A percentile compares a stretch with the other conserved stretches of the same genome.
phyloP scores from a whole-genome alignment of 2,329 filamentous ascomycete genomes.

The Byssoonygena ceratinophila region DNA sequence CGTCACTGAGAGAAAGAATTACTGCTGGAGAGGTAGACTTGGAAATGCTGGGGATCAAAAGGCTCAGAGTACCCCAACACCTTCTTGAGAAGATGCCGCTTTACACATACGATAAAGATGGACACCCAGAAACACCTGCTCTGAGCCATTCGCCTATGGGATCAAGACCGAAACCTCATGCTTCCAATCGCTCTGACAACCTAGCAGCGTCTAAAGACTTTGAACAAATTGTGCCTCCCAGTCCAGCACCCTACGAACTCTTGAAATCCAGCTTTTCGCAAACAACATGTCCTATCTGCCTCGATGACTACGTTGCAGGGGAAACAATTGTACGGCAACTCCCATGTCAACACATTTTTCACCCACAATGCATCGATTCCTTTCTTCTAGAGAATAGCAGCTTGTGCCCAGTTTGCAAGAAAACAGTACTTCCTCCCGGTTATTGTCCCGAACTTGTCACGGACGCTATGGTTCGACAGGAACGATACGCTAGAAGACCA shows the following conservation, averaged over 20 bases:
- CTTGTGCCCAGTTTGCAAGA: conserved; percentile 84
- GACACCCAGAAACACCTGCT: background rate
- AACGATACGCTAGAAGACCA: conserved; percentile 44
- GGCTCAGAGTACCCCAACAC: conserved; percentile 61
- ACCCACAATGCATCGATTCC: conserved; percentile 80
- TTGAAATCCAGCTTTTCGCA: conserved; percentile 44
- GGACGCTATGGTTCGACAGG: conserved; percentile 75
- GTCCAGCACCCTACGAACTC: background rate
- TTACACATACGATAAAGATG: conserved; percentile 54
- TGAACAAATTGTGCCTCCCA: background rate
- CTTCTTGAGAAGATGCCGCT: conserved; percentile 65
- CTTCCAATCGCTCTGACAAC: background rate
- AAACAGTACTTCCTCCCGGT: conserved; percentile 61
- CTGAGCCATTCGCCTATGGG: background rate
- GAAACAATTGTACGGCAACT: conserved; percentile 70
- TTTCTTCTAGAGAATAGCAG: conserved; percentile 71
- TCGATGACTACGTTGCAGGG: conserved; percentile 64
- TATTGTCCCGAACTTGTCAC: conserved; percentile 59
- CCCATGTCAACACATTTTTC: conserved; percentile 85
- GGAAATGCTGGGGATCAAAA: conserved; percentile 74
- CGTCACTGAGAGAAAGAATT: conserved; percentile 58
- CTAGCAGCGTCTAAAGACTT: background rate
- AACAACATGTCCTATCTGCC: conserved; percentile 78
- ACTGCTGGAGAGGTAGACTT: conserved; percentile 71
- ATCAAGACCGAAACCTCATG: background rate